Evolutionary conservation across 2,329 filamentous ascomycete genomes (phyloP), one percentile per base, ranked within the genome.

Genomic region (Aaosphaeria pasadenensis): DNA sequence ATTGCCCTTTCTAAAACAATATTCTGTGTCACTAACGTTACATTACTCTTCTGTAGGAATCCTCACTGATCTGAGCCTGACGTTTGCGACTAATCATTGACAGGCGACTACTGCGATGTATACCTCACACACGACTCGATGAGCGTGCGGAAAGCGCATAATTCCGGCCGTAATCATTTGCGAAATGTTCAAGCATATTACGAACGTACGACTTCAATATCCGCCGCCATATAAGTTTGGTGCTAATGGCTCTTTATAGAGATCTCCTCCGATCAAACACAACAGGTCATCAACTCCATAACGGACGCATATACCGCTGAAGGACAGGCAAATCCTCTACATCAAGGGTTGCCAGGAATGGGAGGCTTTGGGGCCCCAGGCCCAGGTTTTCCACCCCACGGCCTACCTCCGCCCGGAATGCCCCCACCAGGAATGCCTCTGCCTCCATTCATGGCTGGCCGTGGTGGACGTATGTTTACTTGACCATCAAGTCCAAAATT

Each of bases 41-140:
- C 42, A n/a, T 57, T 44, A 89, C 86, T 88, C 82, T 89, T 89
- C 72, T 89, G 81, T 82, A 82, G 74, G 79, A 74, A 43, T 44
- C 29, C 40, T 50, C 43, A 40, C 41, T 32, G 24, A 33, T 7
- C 30, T 28, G n/a, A 11, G 24, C 30, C 29, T 41, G 32, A 35
- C 11, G 11, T 30, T 11, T 43, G 3, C 11, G 42, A 24, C 56
- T 58, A 50, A 58, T 52, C 42, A 42, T 41, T 17, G 44, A 60
- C 61, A 80, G 74, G 91, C 81, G 94, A 99, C 74, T 99, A 99
- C 76, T 99, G 94, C 83, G 94, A 99, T 87, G 94, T 99, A 73
- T 99, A 99, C 82, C 88, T 99, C 63, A 99, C 94, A 59, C 94
- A 99, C 82, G 94, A 99, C 81, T 96, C 91, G 41, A 97, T 97